Base-by-base conservation (phyloP, 2,329 filamentous ascomycete species). In the Phaeoacremonium minimum region DNA sequence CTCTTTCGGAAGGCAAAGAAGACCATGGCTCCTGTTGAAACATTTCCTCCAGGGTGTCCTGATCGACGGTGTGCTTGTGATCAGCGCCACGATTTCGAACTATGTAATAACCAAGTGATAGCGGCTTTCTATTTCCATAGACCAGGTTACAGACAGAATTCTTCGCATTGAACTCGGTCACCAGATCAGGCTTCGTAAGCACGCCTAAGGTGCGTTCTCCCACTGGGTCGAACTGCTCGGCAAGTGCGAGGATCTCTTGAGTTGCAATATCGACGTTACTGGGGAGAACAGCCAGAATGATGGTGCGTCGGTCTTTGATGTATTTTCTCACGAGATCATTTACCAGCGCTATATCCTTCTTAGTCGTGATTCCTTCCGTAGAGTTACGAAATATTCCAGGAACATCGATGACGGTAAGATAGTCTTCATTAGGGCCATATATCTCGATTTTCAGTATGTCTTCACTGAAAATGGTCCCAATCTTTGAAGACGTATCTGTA, bases 171-270 rank as follows among this genome's bases (percentile, higher is more conserved):
- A 9, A 9, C 17, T 35, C 20, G 20, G 15, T 22, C 28, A 69
- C 57, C 1, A 65, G 52, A 36, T 73, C 67, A 0, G 66, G 63
- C 42, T 73, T 72, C 0, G 69, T 73, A 1, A 73, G 48, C 4
- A 73, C 55, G 1, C 64, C 64, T 1, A 72, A 36, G 0, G 66
- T 71, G 28, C 67, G 50, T 19, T 48, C 42, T 1, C 65, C 63
- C 4, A 45, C 38, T 0, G 40, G 43, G 43, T 71, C 66, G 16
- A 47, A 41, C 9, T 58, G 46, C 15, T 52, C 48, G 0, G 67
- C 64, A 28, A 64, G 46, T 17, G 61, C 49, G 2, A 72, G 48
- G 26, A 73, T 70, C 20, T 65, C 59, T 35, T 73, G 66, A 0
- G 58, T 71, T 0, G 59, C 61, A 18, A 69, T 53, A 35, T 75